Base-by-base conservation (phyloP, 2,329 filamentous ascomycete genomes). In the Phialocephala sp. region DNA sequence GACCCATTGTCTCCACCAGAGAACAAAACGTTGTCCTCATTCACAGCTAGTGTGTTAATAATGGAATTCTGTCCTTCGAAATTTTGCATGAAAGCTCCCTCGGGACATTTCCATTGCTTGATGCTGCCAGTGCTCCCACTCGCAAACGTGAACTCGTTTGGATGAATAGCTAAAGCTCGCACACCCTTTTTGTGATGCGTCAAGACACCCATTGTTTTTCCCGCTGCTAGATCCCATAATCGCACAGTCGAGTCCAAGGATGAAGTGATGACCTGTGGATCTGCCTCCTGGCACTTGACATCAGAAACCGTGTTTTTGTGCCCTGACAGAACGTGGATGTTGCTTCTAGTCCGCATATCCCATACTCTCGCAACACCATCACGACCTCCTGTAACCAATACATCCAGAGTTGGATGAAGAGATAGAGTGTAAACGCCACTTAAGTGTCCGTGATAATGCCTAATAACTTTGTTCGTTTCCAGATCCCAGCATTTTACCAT, bases 401-500 rank as follows among this genome's bases (percentile, higher is more conserved):
- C 91, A 74, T 99, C 95, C 6, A 99, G 85, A 0, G 93, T 97
- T 0, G 95, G 95, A 76, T 99, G 95, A n/a, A 99, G 82, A 2
- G 91, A 87, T 6, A 99, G 83, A 0, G 94, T 94, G 80, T 99
- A 99, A 4, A 99, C 95, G 69, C 95, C 95, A 73, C 92, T 97
- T 24, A 99, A 82, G 80, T 99, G 95, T 20, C 96, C 96, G 77
- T 99, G 95, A 78, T 98, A 99, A 79, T 97, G 93, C 45, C 94
- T 88, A 76, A 98, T 97, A 66, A 99, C 95, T 79, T 97, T 97
- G 82, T 99, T 99, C n/a, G 94, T 97, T 79, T 99, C 95, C 71
- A 99, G 82, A 81, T 99, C 95, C 95, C 95, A 99, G 81, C 95
- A 99, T 80, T 99, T 99, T 68, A 99, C 95, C 94, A 97, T 97